Percentiles rank a stretch among this genome's conserved stretches.
These are phyloP conservation scores for Boletus speciosus DNA, from an alignment of 768 basidiomycete species.

Conservation along the genomic window DNA sequence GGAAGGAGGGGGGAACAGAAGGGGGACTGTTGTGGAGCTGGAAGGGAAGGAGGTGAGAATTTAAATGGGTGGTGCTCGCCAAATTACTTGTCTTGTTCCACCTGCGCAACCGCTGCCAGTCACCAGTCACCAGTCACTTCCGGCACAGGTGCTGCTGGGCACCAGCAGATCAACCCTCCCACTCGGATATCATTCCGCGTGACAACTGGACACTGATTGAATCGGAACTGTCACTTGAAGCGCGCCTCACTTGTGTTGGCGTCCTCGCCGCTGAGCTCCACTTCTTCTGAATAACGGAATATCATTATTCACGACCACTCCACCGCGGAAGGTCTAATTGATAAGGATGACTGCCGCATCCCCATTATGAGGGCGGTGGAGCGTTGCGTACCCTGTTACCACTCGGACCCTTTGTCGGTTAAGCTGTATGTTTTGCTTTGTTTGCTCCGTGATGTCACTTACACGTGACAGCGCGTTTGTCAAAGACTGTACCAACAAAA, in stretches of 20 bases:
- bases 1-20: not conserved
- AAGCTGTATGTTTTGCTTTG: no score
- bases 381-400: no score
- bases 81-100: slow-evolving; percentile 26
- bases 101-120: slow-evolving; percentile 15
- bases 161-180: not conserved
- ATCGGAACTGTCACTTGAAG: not conserved
- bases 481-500: not conserved
- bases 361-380: no score
- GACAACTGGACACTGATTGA: no score
- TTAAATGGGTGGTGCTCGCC: slow-evolving; percentile 28
- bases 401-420: no score
- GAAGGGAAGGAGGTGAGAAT: slow-evolving; percentile 13
- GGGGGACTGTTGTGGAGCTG: slow-evolving; percentile 9
- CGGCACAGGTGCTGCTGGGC: slow-evolving; percentile 4
- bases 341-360: no score
- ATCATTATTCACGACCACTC: no score
- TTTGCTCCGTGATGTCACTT: no score
- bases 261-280: not conserved
- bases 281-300: no score
- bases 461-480: slow-evolving; percentile 17
- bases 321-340: no score
- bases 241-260: not conserved
- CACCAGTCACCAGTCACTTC: not conserved
- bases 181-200: not conserved